Evolutionary conservation across 2,329 filamentous ascomycete genomes (phyloP).

Genomic region (Chaetomiaceae sp.): DNA sequence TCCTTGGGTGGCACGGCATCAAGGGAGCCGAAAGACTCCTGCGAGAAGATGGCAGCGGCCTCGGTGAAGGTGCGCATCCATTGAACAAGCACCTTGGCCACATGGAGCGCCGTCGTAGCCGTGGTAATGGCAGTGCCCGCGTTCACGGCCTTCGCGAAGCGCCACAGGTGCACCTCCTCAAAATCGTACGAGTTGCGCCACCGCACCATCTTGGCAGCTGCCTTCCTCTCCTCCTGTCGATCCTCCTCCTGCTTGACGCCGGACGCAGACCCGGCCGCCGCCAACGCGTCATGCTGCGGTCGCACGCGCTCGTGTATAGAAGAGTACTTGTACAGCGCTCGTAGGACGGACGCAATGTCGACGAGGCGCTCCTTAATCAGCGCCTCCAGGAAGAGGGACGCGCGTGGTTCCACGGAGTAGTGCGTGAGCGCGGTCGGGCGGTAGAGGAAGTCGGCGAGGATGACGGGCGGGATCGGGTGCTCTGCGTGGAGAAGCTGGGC

Average conservation of each 20-base stretch:
- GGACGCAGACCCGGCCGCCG: not conserved
- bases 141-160: constrained; percentile 81
- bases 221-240: constrained; percentile 13
- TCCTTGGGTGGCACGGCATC: constrained; percentile 41
- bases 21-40: constrained; percentile 41
- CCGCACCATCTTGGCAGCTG: constrained; percentile 26
- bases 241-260: constrained; percentile 17
- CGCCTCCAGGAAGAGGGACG: constrained; percentile 53
- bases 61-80: constrained; percentile 56
- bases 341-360: constrained; percentile 49
- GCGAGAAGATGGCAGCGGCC: constrained; percentile 41
- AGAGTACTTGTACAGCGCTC: constrained; percentile 51
- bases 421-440: constrained; percentile 43
- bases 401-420: constrained; percentile 51
- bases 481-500: constrained; percentile 44
- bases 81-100: constrained; percentile 44
- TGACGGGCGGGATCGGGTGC: constrained; percentile 44
- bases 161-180: constrained; percentile 90
- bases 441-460: constrained; percentile 54
- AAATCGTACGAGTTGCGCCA: constrained; percentile 55
- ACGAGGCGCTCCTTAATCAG: constrained; percentile 47
- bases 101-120: constrained; percentile 42
- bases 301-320: constrained; percentile 38
- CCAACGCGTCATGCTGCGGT: constrained; percentile 9
- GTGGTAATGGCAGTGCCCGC: constrained; percentile 44